These are phyloP conservation scores for Gossypium sturtianum DNA, from an alignment of 345 rosid species.

Conservation along the genomic window DNA sequence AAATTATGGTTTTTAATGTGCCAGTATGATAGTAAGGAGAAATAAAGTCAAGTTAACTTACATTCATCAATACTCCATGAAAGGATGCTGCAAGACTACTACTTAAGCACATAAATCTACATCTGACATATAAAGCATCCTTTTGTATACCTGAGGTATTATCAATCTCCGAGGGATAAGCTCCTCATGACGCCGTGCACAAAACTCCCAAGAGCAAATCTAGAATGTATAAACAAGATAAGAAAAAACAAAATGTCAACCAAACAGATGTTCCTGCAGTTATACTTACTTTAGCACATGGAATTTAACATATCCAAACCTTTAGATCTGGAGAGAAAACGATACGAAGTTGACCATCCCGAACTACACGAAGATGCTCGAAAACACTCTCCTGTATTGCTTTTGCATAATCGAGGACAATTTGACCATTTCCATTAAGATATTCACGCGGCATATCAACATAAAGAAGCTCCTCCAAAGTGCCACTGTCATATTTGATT, in stretches of 20 bases:
- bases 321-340: constrained; percentile 67
- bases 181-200: constrained; percentile 74
- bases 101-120: constrained; percentile 1
- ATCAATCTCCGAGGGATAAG: constrained; percentile 69
- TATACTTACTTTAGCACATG: background rate
- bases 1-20: background rate
- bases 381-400: constrained; percentile 80
- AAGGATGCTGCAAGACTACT: constrained; percentile 5
- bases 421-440: constrained; percentile 59
- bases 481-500: constrained; percentile 80
- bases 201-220: constrained; percentile 83
- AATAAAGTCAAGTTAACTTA: background rate
- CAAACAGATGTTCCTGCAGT: constrained; percentile 1
- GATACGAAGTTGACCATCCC: constrained; percentile 70
- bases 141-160: constrained; percentile 50
- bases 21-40: background rate
- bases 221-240: constrained; percentile 14
- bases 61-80: background rate
- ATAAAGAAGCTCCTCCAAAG: constrained; percentile 67
- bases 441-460: constrained; percentile 73
- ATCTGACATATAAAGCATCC: background rate
- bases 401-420: constrained; percentile 77
- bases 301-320: constrained; percentile 29
- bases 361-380: constrained; percentile 76
- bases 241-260: constrained; percentile 8